These are phyloP conservation scores for Cyclotella choctawhatcheeana DNA, from an alignment of 108 stramenopile genomes.

Conservation along the genomic window DNA sequence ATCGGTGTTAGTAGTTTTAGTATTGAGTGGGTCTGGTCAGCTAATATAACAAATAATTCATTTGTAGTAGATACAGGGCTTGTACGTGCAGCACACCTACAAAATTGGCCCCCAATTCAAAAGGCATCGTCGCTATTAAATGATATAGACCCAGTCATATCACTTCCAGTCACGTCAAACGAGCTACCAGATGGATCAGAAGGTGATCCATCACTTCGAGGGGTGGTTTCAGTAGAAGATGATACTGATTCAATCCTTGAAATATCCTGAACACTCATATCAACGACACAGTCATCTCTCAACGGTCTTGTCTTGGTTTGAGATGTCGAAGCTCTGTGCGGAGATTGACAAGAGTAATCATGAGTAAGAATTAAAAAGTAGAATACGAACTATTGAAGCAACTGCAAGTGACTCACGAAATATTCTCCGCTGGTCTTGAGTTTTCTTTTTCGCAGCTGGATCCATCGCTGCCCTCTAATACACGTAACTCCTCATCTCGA, in stretches of 20 bases:
- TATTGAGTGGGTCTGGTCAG: background rate
- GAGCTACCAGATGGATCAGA: slow-evolving; percentile 36
- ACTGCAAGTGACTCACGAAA: background rate
- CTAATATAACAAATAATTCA: slow-evolving; percentile 19
- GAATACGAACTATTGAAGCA: background rate
- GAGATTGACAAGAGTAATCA: background rate
- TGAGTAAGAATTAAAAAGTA: background rate
- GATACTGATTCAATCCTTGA: slow-evolving; percentile 11
- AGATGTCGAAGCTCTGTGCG: background rate
- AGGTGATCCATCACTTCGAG: slow-evolving; percentile 32
- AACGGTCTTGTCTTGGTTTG: background rate
- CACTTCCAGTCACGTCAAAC: slow-evolving; percentile 21
- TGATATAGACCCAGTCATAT: slow-evolving; percentile 14
- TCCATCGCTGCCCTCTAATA: slow-evolving; percentile 30
- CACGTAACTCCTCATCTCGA: slow-evolving; percentile 55
- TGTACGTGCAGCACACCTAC: background rate
- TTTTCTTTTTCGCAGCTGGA: slow-evolving; percentile 4
- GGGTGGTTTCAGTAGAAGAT: slow-evolving; percentile 21
- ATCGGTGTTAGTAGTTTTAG: background rate
- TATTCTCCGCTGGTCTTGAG: background rate
- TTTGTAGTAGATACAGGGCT: slow-evolving; percentile 22
- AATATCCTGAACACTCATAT: slow-evolving; percentile 6
- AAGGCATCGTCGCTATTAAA: slow-evolving; percentile 29
- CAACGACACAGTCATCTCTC: background rate
- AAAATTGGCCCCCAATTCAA: background rate